Evolutionary conservation across 2,329 filamentous ascomycete genomes (phyloP), one percentile per base, ranked within the genome.

Genomic region (Corinectria fuckeliana): DNA sequence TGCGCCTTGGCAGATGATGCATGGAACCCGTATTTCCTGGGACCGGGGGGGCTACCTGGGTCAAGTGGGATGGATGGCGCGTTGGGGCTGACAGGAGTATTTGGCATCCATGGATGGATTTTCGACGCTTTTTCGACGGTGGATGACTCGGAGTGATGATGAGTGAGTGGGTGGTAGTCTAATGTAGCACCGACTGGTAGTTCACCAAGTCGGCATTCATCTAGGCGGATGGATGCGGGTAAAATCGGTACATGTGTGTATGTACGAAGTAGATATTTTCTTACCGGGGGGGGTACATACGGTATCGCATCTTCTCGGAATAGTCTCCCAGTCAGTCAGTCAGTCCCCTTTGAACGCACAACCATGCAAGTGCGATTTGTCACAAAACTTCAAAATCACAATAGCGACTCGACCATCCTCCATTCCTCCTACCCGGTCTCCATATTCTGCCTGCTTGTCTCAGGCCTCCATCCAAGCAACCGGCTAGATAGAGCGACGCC

Each of bases 1-100:
- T 47, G 54, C 47, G 39, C 45, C 48, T 45, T 57, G 54, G 50
- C 48, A 45, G 54, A 47, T 51, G 54, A 57, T 57, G 44, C 39
- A 57, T 57, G 30, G 39, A 41, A 23, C 44, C 54, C 54, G 48
- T 57, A 51, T 57, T 57, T 51, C 50, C 36, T 44, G 41, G 41
- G 23, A 26, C 41, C 23, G 20, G 38, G 38, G 38, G 7, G 1
- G 28, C 7, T n/a, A 36, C 32, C 32, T 9, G 32, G 32, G 32
- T n/a, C n/a, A n/a, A n/a, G n/a, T n/a, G n/a, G n/a, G n/a, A n/a
- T 36, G 32, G 32, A 36, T 36, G 32, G 32, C n/a, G 32, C 32
- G n/a, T n/a, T 36, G 32, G 32, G 32, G 32, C 32, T 36, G 32
- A 36, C 32, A n/a, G n/a, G n/a, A n/a, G 32, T 36, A 36, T 36